Evolutionary conservation across 1,139 yeast genomes (phyloP).

Genomic region (Yamadazyma taylorii): DNA sequence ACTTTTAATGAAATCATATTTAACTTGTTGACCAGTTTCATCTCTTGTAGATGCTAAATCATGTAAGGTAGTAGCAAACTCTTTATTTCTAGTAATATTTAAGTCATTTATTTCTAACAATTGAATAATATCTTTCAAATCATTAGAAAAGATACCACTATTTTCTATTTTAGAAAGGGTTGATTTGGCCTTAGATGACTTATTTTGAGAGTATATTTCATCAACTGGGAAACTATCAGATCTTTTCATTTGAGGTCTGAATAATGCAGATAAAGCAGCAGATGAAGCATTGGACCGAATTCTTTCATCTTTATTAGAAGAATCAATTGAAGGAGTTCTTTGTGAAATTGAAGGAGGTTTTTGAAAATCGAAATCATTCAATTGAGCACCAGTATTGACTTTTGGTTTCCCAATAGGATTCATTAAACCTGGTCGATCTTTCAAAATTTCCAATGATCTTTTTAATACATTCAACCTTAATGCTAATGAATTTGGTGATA

Average conservation of each 20-base stretch:
- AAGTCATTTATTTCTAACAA: constrained; percentile 39
- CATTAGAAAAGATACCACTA: constrained; percentile 21
- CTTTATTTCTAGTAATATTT: constrained; percentile 32
- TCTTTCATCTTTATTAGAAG: constrained; percentile 12
- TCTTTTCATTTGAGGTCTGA: constrained; percentile 40
- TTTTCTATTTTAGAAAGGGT: constrained; percentile 3
- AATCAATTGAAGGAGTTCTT: background rate
- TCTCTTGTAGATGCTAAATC: constrained; percentile 48
- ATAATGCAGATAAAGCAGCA: constrained; percentile 62
- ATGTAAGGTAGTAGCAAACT: constrained; percentile 55
- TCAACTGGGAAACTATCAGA: constrained; percentile 39
- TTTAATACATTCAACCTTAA: constrained; percentile 72
- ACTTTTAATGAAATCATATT: constrained; percentile 47
- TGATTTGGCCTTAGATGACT: background rate
- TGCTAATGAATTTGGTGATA: constrained; percentile 78
- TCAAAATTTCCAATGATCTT: constrained; percentile 69
- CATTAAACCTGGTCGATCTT: constrained; percentile 60
- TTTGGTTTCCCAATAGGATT: constrained; percentile 14
- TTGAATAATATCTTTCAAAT: constrained; percentile 45
- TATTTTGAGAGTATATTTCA: constrained; percentile 19
- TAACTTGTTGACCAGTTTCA: constrained; percentile 23
- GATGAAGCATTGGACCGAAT: constrained; percentile 56
- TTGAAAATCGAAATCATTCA: background rate
- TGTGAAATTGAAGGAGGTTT: constrained; percentile 1
- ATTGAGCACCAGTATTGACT: background rate